phyloP scores from a whole-genome alignment of 352 stramenopile genomes.

The Globisporangium spiculum region DNA sequence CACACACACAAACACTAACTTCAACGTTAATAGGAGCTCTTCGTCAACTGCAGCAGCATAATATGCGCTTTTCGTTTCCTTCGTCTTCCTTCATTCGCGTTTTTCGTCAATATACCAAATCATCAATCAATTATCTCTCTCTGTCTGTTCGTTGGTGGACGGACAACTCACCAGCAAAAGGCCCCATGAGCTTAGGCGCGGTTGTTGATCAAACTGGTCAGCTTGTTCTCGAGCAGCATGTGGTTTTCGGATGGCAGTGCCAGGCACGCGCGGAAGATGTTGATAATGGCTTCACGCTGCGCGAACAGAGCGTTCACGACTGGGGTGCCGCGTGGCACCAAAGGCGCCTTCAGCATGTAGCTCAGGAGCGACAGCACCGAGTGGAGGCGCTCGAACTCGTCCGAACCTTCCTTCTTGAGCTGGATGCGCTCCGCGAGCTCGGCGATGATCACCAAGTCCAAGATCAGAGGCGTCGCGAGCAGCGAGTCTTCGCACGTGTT shows the following conservation, averaged over 20 bases:
- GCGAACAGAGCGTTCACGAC: constrained; percentile 99
- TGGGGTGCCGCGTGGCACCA: constrained; percentile 97
- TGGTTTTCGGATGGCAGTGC: constrained; percentile 97
- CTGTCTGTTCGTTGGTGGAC: not conserved
- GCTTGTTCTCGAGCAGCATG: constrained; percentile 98
- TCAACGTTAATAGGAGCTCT: constrained; percentile 2
- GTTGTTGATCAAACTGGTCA: constrained; percentile 77
- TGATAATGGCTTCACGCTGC: constrained; percentile 97
- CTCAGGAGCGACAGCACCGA: constrained; percentile 96
- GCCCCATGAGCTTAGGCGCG: constrained; percentile 35
- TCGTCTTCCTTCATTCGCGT: too few relatives aligned
- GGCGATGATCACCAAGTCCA: constrained; percentile 97
- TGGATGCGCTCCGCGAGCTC: constrained; percentile 97
- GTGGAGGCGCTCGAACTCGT: constrained; percentile 95
- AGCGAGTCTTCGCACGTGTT: constrained; percentile 99
- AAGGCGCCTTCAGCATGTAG: constrained; percentile 99
- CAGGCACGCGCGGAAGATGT: constrained; percentile 97
- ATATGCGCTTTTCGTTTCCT: not conserved
- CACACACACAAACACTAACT: not conserved
- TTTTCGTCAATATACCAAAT: constrained; percentile 11
- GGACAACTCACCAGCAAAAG: not conserved
- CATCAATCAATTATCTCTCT: not conserved
- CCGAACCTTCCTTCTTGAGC: constrained; percentile 89
- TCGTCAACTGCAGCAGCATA: not conserved
- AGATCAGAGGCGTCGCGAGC: constrained; percentile 96